phyloP scores from a whole-genome alignment of 208 protist species.

The Leishmania mexicana region DNA sequence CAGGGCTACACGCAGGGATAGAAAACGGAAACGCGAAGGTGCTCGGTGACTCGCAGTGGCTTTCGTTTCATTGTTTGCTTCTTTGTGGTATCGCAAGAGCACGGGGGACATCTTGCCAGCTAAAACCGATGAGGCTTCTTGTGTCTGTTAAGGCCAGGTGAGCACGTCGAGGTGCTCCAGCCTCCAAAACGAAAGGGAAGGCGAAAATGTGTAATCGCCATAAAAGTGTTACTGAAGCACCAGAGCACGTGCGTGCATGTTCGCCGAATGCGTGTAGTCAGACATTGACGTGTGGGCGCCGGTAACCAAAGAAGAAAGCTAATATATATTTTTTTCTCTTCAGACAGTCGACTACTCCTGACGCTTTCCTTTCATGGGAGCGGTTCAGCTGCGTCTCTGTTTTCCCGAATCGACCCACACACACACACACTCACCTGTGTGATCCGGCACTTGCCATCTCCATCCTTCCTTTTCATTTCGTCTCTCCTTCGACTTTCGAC shows the following conservation, averaged over 20 bases:
- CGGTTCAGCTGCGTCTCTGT: background rate
- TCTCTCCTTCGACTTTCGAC: background rate
- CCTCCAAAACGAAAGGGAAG: background rate
- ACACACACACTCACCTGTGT: background rate
- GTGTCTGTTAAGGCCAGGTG: background rate
- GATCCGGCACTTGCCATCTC: background rate
- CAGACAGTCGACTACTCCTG: background rate
- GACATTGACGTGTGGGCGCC: background rate
- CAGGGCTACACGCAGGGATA: background rate
- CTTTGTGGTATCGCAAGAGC: background rate
- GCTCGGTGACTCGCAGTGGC: background rate
- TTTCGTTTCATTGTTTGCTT: background rate
- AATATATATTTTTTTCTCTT: background rate
- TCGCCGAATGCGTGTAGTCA: background rate
- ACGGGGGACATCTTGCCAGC: too few relatives aligned
- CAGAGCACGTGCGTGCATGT: background rate
- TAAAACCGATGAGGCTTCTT: background rate
- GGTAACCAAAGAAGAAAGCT: background rate
- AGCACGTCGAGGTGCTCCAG: background rate
- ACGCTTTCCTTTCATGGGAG: background rate
- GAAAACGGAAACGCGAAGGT: background rate
- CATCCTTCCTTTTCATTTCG: background rate
- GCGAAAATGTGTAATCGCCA: background rate
- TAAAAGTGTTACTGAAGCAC: background rate
- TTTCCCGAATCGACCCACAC: background rate